Percentiles rank a stretch among this genome's conserved stretches.
These are phyloP conservation scores for Malus hybrid DNA, from an alignment of 331 rosid genomes.

Conservation along the genomic window DNA sequence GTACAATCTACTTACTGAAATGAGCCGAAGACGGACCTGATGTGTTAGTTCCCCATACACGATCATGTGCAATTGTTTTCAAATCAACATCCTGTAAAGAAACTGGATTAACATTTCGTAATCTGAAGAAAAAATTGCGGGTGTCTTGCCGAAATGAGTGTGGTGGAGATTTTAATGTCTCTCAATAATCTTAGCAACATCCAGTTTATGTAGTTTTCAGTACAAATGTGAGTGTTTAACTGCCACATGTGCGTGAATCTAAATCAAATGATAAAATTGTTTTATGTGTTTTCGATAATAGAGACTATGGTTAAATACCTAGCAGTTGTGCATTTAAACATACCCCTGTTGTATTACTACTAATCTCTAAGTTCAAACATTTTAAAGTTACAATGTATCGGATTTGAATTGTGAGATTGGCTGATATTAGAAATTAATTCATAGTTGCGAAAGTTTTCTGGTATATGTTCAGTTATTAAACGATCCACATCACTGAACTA, in stretches of 20 bases:
- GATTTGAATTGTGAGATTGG: neutral
- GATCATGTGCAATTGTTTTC: neutral
- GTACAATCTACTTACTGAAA: neutral
- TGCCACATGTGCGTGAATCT: neutral
- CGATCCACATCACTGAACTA: no score
- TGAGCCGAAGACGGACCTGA: neutral
- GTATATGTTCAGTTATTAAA: neutral
- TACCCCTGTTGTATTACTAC: neutral
- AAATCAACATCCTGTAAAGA: neutral
- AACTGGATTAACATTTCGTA: neutral
- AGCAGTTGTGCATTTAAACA: neutral
- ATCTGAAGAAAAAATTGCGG: neutral
- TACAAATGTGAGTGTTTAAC: no score
- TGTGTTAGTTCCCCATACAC: neutral
- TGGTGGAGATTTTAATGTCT: neutral
- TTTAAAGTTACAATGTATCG: neutral
- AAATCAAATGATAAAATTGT: neutral
- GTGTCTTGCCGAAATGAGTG: neutral
- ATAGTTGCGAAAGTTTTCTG: neutral
- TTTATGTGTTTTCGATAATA: neutral
- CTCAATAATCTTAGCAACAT: neutral
- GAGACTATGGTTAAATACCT: neutral
- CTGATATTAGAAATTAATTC: neutral
- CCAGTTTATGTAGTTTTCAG: neutral
- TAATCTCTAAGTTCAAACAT: neutral